Conservation (phyloP, 192 early-diverging fungal species). For the Entophlyctis luteolus region DNA sequence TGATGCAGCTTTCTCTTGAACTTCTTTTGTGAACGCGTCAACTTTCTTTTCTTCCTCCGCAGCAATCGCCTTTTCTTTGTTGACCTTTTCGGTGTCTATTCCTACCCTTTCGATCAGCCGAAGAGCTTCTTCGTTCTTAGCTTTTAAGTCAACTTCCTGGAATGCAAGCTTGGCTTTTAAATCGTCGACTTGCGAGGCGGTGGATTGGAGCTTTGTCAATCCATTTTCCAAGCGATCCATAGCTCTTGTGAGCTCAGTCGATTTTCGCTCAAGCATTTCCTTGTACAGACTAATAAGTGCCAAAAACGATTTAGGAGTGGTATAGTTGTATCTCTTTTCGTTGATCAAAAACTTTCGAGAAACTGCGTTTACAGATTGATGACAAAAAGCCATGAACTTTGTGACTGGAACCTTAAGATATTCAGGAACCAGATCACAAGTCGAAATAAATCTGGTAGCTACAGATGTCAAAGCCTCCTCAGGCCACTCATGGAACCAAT, state of each 20-base stretch:
- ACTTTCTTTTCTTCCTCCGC: constrained; percentile 63
- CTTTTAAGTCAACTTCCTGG: constrained; percentile 64
- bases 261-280: constrained; percentile 63
- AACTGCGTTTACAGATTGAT: constrained; percentile 54
- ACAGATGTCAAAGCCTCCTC: constrained; percentile 62
- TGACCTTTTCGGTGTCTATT: constrained; percentile 62
- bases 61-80: constrained; percentile 65
- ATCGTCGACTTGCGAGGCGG: constrained; percentile 62
- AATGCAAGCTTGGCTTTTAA: constrained; percentile 61
- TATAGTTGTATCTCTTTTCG: constrained; percentile 66
- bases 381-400: constrained; percentile 62
- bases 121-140: constrained; percentile 63
- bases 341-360: constrained; percentile 62
- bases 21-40: constrained; percentile 59
- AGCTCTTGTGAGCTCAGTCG: constrained; percentile 51
- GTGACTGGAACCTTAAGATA: constrained; percentile 52
- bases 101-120: constrained; percentile 59
- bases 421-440: constrained; percentile 53
- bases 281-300: constrained; percentile 58
- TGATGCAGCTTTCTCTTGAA: constrained; percentile 51
- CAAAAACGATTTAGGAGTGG: constrained; percentile 65
- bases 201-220: constrained; percentile 60
- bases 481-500: constrained; percentile 65
- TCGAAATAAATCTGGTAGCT: constrained; percentile 55
- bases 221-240: constrained; percentile 69